Evolutionary conservation across 805 yeast genomes (phyloP), one percentile per base, ranked within the genome.

Genomic region (Kregervanrija delftensis): DNA sequence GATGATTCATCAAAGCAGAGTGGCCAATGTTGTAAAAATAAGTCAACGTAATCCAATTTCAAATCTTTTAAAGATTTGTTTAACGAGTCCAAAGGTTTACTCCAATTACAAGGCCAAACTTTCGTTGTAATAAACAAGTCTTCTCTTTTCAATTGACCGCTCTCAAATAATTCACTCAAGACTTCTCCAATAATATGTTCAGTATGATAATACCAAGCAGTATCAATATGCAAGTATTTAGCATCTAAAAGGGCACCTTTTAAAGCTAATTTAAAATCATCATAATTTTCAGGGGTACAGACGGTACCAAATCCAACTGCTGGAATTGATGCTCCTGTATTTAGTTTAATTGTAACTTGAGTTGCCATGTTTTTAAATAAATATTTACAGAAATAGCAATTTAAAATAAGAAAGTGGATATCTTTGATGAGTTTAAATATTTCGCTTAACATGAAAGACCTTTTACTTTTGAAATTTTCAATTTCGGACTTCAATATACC

Each of bases 121-220:
- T 86, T 86, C 49, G 93, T 84, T 52, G 91, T 84, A 53, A 86
- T 68, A 55, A 81, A 86, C 14, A 86, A 50, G 45, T 72, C 75
- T 49, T 76, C 76, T 56, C 81, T 66, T 51, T 70, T 70, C 41
- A 73, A 60, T 13, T 58, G 54, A 11, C 77, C 75, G 46, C 68
- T 72, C 12, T 62, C 71, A 47, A 77, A 65, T 45, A 74, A 60
- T 47, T 72, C 72, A 43, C 71, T 67, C 48, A 80, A 61, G 50
- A 68, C 75, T 46, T 70, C 62, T 1, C 77, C 77, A 40, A 73
- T 60, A 44, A 58, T 55, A 32, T 56, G 54, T 50, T 73, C 78
- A 3, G 73, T 65, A 1, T 70, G 73, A 48, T 75, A 75, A 42
- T 52, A 63, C 73, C 76, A 73, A 10, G 79, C 81, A 3, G 78